phyloP scores from a whole-genome alignment of 345 rosid genomes.

The Pseudoturritis turrita region DNA sequence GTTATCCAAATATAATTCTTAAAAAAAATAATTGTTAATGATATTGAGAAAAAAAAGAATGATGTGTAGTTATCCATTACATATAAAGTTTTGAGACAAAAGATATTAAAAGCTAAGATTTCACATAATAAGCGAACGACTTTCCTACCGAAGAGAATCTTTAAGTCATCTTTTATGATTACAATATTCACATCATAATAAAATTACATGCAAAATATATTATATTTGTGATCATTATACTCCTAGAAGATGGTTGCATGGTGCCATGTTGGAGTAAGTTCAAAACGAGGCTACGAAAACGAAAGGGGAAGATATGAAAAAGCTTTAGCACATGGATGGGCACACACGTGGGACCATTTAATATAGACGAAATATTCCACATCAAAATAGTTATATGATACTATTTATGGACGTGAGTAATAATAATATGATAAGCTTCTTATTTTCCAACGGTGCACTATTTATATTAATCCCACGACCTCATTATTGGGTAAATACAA shows the following conservation, averaged over 20 bases:
- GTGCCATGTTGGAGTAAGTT: background rate
- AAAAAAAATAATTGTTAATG: too few relatives aligned
- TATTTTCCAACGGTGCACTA: background rate
- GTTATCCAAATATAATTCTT: too few relatives aligned
- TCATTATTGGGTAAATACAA: background rate
- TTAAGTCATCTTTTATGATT: background rate
- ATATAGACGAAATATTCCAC: background rate
- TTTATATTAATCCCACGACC: conserved; percentile 5
- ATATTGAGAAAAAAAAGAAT: too few relatives aligned
- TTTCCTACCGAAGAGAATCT: background rate
- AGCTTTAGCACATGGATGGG: conserved; percentile 7
- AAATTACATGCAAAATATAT: too few relatives aligned
- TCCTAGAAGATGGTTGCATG: background rate
- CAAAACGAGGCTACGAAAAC: background rate
- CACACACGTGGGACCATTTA: conserved; percentile 9
- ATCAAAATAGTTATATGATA: background rate
- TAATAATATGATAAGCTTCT: background rate
- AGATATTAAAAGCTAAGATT: background rate
- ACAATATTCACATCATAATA: too few relatives aligned
- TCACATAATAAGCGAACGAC: background rate
- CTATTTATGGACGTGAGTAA: background rate
- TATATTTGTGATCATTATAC: background rate
- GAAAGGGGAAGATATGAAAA: background rate
- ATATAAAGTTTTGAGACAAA: too few relatives aligned
- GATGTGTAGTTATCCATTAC: too few relatives aligned